These are phyloP conservation scores for Lactarius vividus DNA, from an alignment of 768 basidiomycete species.

Conservation along the genomic window DNA sequence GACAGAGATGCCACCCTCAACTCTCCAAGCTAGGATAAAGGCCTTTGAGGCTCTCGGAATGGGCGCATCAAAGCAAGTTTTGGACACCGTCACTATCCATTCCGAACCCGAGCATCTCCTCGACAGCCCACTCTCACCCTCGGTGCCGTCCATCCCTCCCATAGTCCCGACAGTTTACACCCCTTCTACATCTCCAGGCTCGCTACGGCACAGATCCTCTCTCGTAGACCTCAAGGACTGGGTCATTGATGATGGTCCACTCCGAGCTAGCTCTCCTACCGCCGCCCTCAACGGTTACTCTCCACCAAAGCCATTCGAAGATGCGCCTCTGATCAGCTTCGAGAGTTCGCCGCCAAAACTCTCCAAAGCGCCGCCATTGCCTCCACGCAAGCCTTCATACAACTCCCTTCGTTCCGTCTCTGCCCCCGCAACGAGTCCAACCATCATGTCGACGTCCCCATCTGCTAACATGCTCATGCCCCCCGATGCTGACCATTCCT, in stretches of 20 bases:
- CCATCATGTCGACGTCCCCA: conserved; percentile 35
- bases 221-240: conserved; percentile 68
- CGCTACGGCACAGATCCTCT: conserved; percentile 42
- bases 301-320: conserved; percentile 23
- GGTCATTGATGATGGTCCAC: conserved; percentile 60
- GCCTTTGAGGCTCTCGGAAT: conserved; percentile 26
- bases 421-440: conserved; percentile 43
- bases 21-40: conserved; percentile 27
- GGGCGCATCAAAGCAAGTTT: conserved; percentile 21
- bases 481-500: conserved; percentile 44
- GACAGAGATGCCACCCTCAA: conserved; percentile 22
- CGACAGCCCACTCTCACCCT: conserved; percentile 21
- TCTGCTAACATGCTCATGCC: conserved; percentile 45
- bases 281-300: not conserved
- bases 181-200: conserved; percentile 21
- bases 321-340: conserved; percentile 51
- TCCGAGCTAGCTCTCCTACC: not conserved
- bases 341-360: conserved; percentile 43
- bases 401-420: conserved; percentile 44
- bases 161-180: conserved; percentile 19
- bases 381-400: conserved; percentile 57
- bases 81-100: conserved; percentile 20
- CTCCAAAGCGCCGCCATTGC: conserved; percentile 50
- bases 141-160: conserved; percentile 20
- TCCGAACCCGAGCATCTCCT: conserved; percentile 24